phyloP scores from a whole-genome alignment of 225 moss, liverwort and hornwort species.

The Polytrichum commune region DNA sequence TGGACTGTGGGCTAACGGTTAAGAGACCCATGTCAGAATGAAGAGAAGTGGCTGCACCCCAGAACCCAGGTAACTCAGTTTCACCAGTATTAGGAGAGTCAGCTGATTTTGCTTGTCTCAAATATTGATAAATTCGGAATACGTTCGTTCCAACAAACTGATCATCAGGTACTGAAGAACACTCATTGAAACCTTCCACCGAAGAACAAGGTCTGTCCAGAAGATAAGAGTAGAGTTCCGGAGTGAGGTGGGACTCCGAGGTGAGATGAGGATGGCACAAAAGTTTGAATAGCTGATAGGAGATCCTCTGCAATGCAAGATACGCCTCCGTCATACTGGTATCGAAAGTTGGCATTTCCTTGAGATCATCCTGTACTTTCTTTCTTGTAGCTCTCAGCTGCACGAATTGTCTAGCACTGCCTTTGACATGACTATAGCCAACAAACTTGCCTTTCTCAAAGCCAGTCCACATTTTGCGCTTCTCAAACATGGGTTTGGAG shows the following conservation, averaged over 20 bases:
- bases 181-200: conserved; percentile 23
- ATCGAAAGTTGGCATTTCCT: conserved; percentile 30
- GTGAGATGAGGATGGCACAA: conserved; percentile 45
- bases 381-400: conserved; percentile 46
- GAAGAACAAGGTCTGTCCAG: conserved; percentile 29
- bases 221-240: conserved; percentile 20
- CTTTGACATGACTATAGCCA: conserved; percentile 36
- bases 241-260: conserved; percentile 29
- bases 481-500: conserved; percentile 20
- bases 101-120: conserved; percentile 13
- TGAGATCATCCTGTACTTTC: conserved; percentile 19
- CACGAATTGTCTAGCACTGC: conserved; percentile 49
- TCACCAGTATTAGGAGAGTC: not conserved
- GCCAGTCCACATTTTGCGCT: conserved; percentile 25
- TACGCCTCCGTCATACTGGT: conserved; percentile 28
- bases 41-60: conserved; percentile 33
- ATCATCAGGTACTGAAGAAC: conserved; percentile 21
- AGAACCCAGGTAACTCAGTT: conserved; percentile 18
- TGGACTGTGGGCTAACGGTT: conserved; percentile 50
- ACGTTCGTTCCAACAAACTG: conserved; percentile 51
- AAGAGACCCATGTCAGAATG: conserved; percentile 55
- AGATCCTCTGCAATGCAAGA: conserved; percentile 31
- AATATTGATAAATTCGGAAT: conserved; percentile 42
- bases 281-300: conserved; percentile 48
- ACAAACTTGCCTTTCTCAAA: conserved; percentile 35